Evolutionary conservation across 2,329 filamentous ascomycete species (phyloP), one percentile per base, ranked within the genome.

Genomic region (Colletotrichum sp.): DNA sequence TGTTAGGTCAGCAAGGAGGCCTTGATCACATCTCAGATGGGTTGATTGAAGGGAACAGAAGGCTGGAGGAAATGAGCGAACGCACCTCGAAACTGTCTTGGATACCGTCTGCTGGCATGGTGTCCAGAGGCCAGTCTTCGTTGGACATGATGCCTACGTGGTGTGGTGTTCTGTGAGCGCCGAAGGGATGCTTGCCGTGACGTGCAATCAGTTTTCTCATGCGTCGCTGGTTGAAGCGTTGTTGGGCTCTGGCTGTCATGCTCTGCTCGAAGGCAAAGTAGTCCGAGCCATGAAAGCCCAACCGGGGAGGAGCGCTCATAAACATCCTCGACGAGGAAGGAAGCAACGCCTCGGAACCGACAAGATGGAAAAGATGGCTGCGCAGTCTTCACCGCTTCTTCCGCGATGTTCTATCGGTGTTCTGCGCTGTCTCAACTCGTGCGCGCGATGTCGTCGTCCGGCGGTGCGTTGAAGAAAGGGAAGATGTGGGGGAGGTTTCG

Each of bases 31-130:
- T 76, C 59, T 76, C 74, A 76, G n/a, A 74, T 28, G 39, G 48
- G 13, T 19, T 19, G 32, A 15, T 34, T 32, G 52, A 69, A 59
- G 27, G 57, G 30, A n/a, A 22, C 22, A 30, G 27, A 13, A 15
- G 57, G 22, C 11, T 44, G 36, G 27, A 15, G 57, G 27, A 27
- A 60, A 48, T 22, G 28, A 65, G 63, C 57, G 55, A 69, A 74
- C 76, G 48, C 55, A 78, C 76, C 71, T 78, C 76, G 28, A 74
- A 78, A 68, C 36, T 77, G 71, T 78, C 76, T 69, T 77, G 71
- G 39, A 77, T 66, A 8, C 71, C 71, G 19, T 77, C 76, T 19
- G 63, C 76, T 19, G 63, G 64, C 32, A 61, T 28, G 15, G 32
- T 57, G 44, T 39, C 28, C 25, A 74, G 27, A 55, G 44, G 66